Conservation (phyloP, 305 asterid species). For the Solanum hybrid region DNA sequence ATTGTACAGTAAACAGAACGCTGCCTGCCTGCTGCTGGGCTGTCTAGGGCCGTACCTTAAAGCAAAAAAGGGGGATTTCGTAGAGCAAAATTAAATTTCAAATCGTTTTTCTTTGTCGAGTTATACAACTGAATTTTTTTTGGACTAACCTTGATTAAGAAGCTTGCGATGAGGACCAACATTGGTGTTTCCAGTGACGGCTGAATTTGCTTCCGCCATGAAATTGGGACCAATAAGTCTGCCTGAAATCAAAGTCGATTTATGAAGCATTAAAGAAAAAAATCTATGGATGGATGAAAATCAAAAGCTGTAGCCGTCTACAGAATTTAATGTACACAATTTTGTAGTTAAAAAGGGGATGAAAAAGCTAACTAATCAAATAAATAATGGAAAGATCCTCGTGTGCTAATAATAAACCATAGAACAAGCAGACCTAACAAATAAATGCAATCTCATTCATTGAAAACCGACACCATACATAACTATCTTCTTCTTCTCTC, state of each 20-base stretch:
- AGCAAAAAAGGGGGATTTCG: neutral
- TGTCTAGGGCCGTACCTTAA: neutral
- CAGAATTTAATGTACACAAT: neutral
- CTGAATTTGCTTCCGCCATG: constrained; percentile 5
- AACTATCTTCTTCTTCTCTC: constrained; percentile 3
- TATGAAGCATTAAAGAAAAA: neutral
- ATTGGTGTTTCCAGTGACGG: constrained; percentile 2
- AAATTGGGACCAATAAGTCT: neutral
- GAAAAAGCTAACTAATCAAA: neutral
- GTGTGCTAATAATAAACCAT: neutral
- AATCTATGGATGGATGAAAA: neutral
- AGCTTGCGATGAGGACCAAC: constrained; percentile 42
- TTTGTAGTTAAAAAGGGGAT: neutral
- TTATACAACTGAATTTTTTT: neutral
- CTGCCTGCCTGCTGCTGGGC: neutral
- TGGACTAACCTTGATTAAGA: constrained; percentile 26
- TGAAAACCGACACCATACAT: neutral
- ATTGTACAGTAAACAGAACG: neutral
- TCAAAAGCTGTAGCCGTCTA: neutral
- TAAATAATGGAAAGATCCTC: neutral
- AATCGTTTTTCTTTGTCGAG: neutral
- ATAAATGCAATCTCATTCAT: neutral
- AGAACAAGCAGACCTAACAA: neutral
- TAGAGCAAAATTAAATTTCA: neutral
- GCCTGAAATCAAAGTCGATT: constrained; percentile 3